These are phyloP conservation scores for Fusarium sulawesiense DNA, from an alignment of 2,329 filamentous ascomycete species.

Conservation along the genomic window DNA sequence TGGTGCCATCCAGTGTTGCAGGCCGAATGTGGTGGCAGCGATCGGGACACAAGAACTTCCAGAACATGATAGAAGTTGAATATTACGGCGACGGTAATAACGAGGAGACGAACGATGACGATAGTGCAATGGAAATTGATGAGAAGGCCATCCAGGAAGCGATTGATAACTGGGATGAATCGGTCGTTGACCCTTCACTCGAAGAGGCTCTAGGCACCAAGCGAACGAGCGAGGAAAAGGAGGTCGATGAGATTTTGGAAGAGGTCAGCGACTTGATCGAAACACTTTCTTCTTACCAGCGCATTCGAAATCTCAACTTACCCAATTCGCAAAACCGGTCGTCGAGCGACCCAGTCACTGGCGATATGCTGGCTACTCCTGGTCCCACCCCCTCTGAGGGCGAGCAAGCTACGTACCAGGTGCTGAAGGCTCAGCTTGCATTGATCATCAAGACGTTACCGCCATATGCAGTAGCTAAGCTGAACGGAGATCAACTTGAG, in stretches of 20 bases:
- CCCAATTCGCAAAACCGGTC: slow-evolving; percentile 72
- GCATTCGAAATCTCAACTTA: slow-evolving; percentile 78
- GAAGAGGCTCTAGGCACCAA: slow-evolving; percentile 64
- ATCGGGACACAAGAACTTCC: slow-evolving; percentile 72
- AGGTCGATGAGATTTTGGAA: slow-evolving; percentile 75
- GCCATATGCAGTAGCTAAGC: slow-evolving; percentile 85
- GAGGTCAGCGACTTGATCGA: slow-evolving; percentile 82
- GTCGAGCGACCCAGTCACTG: slow-evolving; percentile 70
- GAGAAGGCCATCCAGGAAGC: slow-evolving; percentile 64
- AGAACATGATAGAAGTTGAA: slow-evolving; percentile 70
- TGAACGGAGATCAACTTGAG: slow-evolving; percentile 86
- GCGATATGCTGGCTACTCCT: slow-evolving; percentile 75
- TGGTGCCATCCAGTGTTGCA: slow-evolving; percentile 75
- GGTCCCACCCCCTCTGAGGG: slow-evolving; percentile 74
- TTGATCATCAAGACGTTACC: slow-evolving; percentile 81
- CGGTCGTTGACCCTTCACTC: slow-evolving; percentile 67
- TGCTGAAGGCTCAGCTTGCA: slow-evolving; percentile 78
- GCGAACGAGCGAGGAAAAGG: slow-evolving; percentile 71
- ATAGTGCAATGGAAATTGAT: slow-evolving; percentile 58
- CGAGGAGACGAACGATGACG: slow-evolving; percentile 50
- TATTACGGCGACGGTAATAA: slow-evolving; percentile 55
- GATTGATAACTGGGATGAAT: slow-evolving; percentile 69
- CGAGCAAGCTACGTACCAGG: slow-evolving; percentile 72
- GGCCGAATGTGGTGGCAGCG: slow-evolving; percentile 83
- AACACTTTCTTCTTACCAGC: slow-evolving; percentile 81